These are phyloP conservation scores for Pisolithus orientalis DNA, from an alignment of 768 basidiomycete species.

Conservation along the genomic window DNA sequence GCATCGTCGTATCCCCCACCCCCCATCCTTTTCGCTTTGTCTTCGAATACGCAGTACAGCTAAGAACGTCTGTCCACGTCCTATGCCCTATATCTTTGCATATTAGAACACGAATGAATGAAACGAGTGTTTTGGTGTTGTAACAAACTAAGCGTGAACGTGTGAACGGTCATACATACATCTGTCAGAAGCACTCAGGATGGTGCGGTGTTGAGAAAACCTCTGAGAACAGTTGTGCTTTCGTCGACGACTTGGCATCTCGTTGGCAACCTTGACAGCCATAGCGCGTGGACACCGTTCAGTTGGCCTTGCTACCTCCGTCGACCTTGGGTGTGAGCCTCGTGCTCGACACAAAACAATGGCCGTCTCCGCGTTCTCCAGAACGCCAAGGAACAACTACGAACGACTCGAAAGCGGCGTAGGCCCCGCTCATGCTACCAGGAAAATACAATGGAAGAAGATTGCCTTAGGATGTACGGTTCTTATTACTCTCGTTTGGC, in stretches of 20 bases:
- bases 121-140: no score
- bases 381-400: conserved; percentile 39
- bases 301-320: conserved; percentile 23
- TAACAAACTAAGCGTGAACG: no score
- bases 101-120: no score
- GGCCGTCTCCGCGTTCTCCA: conserved; percentile 15
- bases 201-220: no score
- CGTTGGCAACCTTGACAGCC: conserved; percentile 5
- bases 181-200: no score
- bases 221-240: no score
- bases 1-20: conserved; percentile 49
- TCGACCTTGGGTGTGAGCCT: conserved; percentile 19
- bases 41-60: no score
- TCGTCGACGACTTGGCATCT: not conserved
- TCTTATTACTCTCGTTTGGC: conserved; percentile 56
- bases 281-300: conserved; percentile 17
- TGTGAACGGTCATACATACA: no score
- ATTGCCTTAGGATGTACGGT: conserved; percentile 53
- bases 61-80: no score
- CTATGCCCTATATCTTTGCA: no score
- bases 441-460: conserved; percentile 54
- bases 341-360: conserved; percentile 15
- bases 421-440: conserved; percentile 38
- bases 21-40: not conserved
- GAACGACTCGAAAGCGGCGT: conserved; percentile 58